These are phyloP conservation scores for Penicillium paxilli DNA, from an alignment of 495 filamentous ascomycete genomes.

Conservation along the genomic window DNA sequence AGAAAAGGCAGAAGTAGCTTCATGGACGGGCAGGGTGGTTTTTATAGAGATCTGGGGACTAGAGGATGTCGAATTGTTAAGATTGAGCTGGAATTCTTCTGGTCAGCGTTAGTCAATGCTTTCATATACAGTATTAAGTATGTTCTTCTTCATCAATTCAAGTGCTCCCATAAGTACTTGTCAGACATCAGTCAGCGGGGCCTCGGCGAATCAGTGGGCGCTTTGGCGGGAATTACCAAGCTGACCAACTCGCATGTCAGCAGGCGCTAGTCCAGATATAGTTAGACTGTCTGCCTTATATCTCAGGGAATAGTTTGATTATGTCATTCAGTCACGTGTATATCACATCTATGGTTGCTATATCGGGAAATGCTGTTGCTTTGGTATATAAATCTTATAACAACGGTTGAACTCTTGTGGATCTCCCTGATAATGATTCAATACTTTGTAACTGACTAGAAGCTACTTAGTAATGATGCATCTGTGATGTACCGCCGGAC, in stretches of 20 bases:
- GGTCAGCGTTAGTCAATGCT: conserved; percentile 31
- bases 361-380: too few species aligned
- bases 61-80: too few species aligned
- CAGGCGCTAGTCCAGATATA: conserved; percentile 15
- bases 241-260: conserved; percentile 37
- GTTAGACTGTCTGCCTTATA: neutral
- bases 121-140: conserved; percentile 16
- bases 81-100: neutral
- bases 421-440: too few species aligned
- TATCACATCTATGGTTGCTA: neutral
- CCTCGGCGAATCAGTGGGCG: conserved; percentile 2
- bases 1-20: conserved; percentile 41
- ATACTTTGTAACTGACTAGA: too few species aligned
- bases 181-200: conserved; percentile 31
- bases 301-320: neutral
- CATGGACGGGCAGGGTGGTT: conserved; percentile 33
- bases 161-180: conserved; percentile 11
- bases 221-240: neutral
- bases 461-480: too few species aligned
- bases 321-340: neutral
- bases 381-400: too few species aligned
- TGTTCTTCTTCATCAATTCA: neutral
- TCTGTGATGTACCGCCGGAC: too few species aligned
- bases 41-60: conserved; percentile 31
- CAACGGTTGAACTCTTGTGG: too few species aligned